Evolutionary conservation across 202 grass and related monocot species (phyloP).

Genomic region (Brachypodium distachyon): DNA sequence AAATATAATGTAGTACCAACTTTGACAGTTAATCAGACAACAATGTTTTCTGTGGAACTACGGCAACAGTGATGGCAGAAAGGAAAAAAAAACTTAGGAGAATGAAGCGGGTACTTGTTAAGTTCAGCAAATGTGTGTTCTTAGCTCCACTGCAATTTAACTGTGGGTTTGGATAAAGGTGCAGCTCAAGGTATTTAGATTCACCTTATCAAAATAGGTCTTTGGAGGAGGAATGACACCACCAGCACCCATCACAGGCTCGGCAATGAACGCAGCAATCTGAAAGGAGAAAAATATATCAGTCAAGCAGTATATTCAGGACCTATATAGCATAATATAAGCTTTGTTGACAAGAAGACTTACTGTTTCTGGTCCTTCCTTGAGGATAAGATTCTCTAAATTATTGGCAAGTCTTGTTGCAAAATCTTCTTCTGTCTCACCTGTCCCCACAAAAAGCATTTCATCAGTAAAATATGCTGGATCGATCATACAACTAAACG

Average conservation of each 20-base stretch:
- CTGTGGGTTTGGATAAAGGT: background rate
- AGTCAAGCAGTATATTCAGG: conserved; percentile 1
- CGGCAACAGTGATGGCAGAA: background rate
- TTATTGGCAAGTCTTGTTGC: conserved; percentile 79
- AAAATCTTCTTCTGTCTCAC: conserved; percentile 95
- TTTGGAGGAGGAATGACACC: conserved; percentile 94
- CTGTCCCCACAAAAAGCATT: conserved; percentile 33
- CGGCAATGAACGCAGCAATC: conserved; percentile 94
- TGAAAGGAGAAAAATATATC: conserved; percentile 25
- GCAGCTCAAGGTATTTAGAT: background rate
- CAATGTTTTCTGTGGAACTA: background rate
- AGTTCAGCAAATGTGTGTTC: background rate
- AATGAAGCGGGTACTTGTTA: background rate
- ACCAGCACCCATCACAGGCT: conserved; percentile 95
- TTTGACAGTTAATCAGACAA: background rate
- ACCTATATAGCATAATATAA: conserved; percentile 3
- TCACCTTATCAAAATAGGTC: conserved; percentile 97
- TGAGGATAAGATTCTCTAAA: conserved; percentile 92
- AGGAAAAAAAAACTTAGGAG: background rate
- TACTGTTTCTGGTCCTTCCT: conserved; percentile 98
- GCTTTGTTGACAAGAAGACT: background rate
- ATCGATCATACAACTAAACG: background rate
- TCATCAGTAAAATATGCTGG: conserved; percentile 8
- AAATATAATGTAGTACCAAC: background rate
- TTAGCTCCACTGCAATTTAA: background rate